Base-by-base conservation (phyloP, 176 grass and related monocot species). In the Lolium perenne region DNA sequence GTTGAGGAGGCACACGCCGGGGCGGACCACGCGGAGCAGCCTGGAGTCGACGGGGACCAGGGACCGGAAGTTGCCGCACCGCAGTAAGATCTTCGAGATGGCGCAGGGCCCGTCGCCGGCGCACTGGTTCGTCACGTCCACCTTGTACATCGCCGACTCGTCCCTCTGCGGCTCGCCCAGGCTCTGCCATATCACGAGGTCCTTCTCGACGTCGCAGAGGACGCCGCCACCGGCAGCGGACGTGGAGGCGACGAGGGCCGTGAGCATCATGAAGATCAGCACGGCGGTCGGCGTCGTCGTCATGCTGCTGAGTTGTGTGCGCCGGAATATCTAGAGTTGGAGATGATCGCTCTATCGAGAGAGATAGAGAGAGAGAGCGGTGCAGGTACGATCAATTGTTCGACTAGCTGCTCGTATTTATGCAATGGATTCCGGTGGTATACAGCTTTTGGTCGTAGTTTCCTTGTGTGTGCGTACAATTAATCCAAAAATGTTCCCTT, bases 1-100 rank as follows among this genome's bases (percentile, higher is more conserved):
- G 57, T 21, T 15, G 82, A 84, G 57, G 43, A 63, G 55, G 82
- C 82, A 84, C 56, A 51, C 71, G 70, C 10, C 82, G 56, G 17
- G 41, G 13, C 0, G 4, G 46, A 38, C 41, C 5, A 22, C 22
- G 16, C 68, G 68, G 2, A 84, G 22, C 55, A 84, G 2, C 15
- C 3, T 0, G 32, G 32, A 35, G 32, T 35, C 32, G 32, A 35
- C 32, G 32, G 32, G 32, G 32, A 35, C 32, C 32, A 35, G 32
- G 32, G 32, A 35, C 32, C 32, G 32, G 32, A 35, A 35, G 32
- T 35, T 35, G 32, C 32, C 32, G 32, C 32, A 35, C 32, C 32
- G 32, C 32, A 35, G 32, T 2, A 35, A 3, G 32, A 35, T 35
- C 32, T 35, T 35, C 2, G 32, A 35, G 32, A 35, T 35, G 32